Conservation (phyloP, 305 asterid genomes). For the Plantago coronopus region DNA sequence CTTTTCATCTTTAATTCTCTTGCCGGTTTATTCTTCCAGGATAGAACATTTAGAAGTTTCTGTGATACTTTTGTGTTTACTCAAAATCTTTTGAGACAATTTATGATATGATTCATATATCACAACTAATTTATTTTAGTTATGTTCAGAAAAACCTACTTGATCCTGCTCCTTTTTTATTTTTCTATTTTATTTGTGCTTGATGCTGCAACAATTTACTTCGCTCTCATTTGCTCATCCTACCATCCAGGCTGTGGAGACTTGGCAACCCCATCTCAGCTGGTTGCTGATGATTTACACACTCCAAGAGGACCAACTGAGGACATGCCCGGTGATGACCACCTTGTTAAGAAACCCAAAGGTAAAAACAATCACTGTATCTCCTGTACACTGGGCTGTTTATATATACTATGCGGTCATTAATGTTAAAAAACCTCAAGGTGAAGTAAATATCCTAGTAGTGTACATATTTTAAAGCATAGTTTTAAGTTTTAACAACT, state of each 20-base stretch:
- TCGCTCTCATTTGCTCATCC: conserved; percentile 3
- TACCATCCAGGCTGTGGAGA: conserved; percentile 30
- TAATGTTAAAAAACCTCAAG: no score
- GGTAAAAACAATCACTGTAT: conserved; percentile 31
- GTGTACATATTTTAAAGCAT: no score
- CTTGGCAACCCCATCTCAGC: conserved; percentile 24
- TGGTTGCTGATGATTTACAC: conserved; percentile 21
- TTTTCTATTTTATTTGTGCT: conserved; percentile 14
- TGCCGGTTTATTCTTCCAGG: no score
- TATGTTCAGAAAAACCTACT: no score
- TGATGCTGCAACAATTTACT: conserved; percentile 11
- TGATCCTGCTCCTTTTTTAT: not conserved
- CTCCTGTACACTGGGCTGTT: conserved; percentile 5
- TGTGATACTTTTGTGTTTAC: no score
- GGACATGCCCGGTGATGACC: conserved; percentile 15
- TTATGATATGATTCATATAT: no score
- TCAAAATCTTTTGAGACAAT: no score
- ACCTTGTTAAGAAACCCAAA: conserved; percentile 24
- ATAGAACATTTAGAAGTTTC: no score
- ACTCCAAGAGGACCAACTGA: conserved; percentile 24
- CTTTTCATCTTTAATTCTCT: no score
- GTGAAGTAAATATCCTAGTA: not conserved
- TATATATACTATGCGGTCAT: not conserved
- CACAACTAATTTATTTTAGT: no score
- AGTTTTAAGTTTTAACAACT: no score